These are phyloP conservation scores for Aspergillus fumigatiaffinis DNA, from an alignment of 2,329 filamentous ascomycete species.

Conservation along the genomic window DNA sequence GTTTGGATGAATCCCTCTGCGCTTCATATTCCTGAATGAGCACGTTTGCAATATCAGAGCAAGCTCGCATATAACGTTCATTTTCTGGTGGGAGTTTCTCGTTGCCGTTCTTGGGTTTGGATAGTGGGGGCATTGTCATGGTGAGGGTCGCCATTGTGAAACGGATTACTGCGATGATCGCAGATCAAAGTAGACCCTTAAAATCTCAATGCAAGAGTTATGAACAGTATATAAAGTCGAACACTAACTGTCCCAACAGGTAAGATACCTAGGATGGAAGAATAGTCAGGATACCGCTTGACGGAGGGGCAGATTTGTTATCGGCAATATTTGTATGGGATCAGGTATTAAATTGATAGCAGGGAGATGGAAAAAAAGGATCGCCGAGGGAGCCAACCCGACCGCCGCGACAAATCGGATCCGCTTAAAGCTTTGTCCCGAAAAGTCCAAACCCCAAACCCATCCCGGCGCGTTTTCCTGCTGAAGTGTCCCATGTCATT, in stretches of 20 bases:
- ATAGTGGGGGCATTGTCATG: constrained; percentile 54
- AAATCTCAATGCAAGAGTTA: not conserved
- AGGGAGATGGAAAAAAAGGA: constrained; percentile 12
- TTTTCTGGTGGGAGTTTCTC: constrained; percentile 81
- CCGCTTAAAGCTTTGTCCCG: constrained; percentile 38
- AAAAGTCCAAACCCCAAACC: constrained; percentile 22
- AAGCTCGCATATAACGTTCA: constrained; percentile 89
- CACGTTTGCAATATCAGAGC: constrained; percentile 89
- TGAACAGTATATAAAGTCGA: too few species aligned
- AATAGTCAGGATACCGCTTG: not conserved
- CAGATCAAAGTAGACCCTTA: not conserved
- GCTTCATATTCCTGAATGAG: constrained; percentile 93
- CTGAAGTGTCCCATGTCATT: constrained; percentile 13
- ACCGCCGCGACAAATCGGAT: constrained; percentile 28
- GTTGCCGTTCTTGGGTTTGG: constrained; percentile 60
- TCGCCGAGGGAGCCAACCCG: constrained; percentile 24
- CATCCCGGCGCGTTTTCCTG: constrained; percentile 23
- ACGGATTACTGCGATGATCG: constrained; percentile 3
- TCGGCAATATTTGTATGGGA: constrained; percentile 1
- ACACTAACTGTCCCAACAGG: not conserved
- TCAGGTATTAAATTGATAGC: constrained; percentile 5
- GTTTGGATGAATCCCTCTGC: constrained; percentile 65
- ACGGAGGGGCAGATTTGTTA: constrained; percentile 8
- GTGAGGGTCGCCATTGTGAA: constrained; percentile 59
- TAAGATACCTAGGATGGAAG: not conserved